Percentiles rank a stretch among this genome's conserved stretches.
Conservation (phyloP, 306 rosid genomes). For the Boehmeria nivea region DNA sequence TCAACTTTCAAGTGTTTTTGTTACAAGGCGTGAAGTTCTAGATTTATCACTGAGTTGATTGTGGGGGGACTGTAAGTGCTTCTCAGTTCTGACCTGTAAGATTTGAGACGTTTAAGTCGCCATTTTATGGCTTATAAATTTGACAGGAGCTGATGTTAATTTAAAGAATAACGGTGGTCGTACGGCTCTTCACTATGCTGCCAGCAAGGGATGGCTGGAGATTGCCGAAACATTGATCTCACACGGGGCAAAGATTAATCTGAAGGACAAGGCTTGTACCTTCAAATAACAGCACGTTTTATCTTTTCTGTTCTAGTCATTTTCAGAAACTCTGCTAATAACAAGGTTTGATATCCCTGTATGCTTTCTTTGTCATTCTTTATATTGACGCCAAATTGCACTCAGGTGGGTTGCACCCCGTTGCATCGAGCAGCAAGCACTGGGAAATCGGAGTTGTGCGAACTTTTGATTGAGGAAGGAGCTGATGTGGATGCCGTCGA, state of each 20-base stretch:
- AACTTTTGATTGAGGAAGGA: conserved; percentile 85
- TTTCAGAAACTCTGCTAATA: background rate
- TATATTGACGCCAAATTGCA: background rate
- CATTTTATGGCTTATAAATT: conserved; percentile 15
- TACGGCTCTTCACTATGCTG: conserved; percentile 89
- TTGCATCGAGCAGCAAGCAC: conserved; percentile 93
- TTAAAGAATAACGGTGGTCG: conserved; percentile 68
- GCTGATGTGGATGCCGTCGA: conserved; percentile 87
- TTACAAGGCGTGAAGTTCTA: no score
- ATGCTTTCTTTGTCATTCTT: background rate
- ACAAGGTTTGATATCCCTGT: background rate
- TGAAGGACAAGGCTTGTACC: conserved; percentile 68
- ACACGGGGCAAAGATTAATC: conserved; percentile 65
- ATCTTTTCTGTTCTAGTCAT: no score
- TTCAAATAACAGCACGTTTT: conserved; percentile 1
- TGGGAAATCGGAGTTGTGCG: conserved; percentile 76
- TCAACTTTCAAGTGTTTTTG: background rate
- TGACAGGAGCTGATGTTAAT: conserved; percentile 77
- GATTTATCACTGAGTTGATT: no score
- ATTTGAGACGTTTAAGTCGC: background rate
- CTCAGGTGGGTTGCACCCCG: conserved; percentile 88
- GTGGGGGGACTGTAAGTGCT: no score
- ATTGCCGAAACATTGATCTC: conserved; percentile 68
- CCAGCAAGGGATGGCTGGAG: conserved; percentile 83
- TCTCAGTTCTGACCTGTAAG: no score